A percentile compares a stretch with the other conserved stretches of the same genome.
Evolutionary conservation across 495 filamentous ascomycete species (phyloP).

Genomic region (Lasiosphaeria hispida): DNA sequence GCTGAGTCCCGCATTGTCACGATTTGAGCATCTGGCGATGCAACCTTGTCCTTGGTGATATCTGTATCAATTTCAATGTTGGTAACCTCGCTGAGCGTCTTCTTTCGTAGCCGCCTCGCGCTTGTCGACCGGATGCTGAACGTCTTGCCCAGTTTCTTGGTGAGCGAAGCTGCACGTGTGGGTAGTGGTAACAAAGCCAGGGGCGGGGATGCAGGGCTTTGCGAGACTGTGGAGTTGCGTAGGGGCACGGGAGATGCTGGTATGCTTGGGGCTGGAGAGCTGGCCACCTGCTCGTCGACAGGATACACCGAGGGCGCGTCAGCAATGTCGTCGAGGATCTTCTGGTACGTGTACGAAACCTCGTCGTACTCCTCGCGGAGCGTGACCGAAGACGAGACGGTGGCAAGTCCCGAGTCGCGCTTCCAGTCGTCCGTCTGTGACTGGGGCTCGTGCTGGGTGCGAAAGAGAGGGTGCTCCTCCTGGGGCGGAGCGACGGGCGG

Average conservation of each 20-base stretch:
- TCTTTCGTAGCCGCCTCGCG: conserved; percentile 35
- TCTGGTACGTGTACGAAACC: conserved; percentile 33
- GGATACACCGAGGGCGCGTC: conserved; percentile 25
- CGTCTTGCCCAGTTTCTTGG: conserved; percentile 32
- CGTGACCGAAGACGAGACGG: conserved; percentile 48
- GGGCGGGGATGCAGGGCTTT: conserved; percentile 3
- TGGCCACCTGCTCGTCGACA: conserved; percentile 14
- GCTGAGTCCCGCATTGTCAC: conserved; percentile 21
- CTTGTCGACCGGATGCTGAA: conserved; percentile 37
- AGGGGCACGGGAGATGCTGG: conserved; percentile 26
- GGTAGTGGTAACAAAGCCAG: conserved; percentile 14
- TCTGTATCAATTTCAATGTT: not conserved
- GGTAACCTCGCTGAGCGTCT: conserved; percentile 21
- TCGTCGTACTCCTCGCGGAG: conserved; percentile 44
- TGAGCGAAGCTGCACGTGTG: conserved; percentile 19
- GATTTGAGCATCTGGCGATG: conserved; percentile 17
- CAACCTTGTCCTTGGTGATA: conserved; percentile 19
- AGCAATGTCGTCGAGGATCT: conserved; percentile 30
- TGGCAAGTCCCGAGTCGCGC: conserved; percentile 55
- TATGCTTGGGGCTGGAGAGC: conserved; percentile 1
- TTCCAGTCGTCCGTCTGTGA: conserved; percentile 32
- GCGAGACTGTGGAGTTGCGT: conserved; percentile 17
- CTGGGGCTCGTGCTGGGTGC: conserved; percentile 32
- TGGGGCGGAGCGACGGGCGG: conserved; percentile 43
- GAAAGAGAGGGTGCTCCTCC: conserved; percentile 48